These are phyloP conservation scores for Diaporthe velutina DNA, from an alignment of 2,329 filamentous ascomycete species.

Conservation along the genomic window DNA sequence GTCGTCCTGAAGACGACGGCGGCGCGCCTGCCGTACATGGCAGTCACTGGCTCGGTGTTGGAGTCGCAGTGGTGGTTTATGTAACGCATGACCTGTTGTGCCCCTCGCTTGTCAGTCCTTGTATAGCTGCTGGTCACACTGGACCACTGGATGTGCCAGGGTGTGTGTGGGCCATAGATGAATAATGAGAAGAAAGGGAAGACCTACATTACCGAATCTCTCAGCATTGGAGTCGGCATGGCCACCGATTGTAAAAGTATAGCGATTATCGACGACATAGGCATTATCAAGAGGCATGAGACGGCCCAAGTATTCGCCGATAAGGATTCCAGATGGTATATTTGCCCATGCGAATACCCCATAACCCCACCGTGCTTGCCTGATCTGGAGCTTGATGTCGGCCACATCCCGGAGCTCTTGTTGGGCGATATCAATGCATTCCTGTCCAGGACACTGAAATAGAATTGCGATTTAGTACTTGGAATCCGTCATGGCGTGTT, in stretches of 20 bases:
- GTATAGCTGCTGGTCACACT: too few relatives aligned
- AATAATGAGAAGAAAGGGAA: too few relatives aligned
- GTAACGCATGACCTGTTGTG: not conserved
- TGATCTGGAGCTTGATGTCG: not conserved
- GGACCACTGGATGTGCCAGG: too few relatives aligned
- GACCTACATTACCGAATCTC: slow-evolving; percentile 19
- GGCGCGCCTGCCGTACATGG: slow-evolving; percentile 30
- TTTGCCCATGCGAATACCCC: slow-evolving; percentile 20
- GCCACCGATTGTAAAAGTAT: not conserved
- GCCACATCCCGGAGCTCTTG: not conserved
- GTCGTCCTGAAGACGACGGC: slow-evolving; percentile 5
- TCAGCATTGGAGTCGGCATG: not conserved
- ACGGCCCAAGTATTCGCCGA: slow-evolving; percentile 30
- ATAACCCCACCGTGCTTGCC: slow-evolving; percentile 6
- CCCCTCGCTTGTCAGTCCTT: not conserved
- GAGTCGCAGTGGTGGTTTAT: slow-evolving; percentile 30
- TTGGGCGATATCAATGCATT: slow-evolving; percentile 11
- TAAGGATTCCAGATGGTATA: not conserved
- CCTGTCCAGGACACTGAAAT: not conserved
- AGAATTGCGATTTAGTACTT: not conserved
- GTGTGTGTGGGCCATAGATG: too few relatives aligned
- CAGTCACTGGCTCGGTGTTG: not conserved
- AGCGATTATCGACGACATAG: not conserved
- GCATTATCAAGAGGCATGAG: not conserved
- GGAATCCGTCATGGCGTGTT: not conserved